Evolutionary conservation across 2,329 filamentous ascomycete genomes (phyloP).

Genomic region (Cladosporium oxysporum): DNA sequence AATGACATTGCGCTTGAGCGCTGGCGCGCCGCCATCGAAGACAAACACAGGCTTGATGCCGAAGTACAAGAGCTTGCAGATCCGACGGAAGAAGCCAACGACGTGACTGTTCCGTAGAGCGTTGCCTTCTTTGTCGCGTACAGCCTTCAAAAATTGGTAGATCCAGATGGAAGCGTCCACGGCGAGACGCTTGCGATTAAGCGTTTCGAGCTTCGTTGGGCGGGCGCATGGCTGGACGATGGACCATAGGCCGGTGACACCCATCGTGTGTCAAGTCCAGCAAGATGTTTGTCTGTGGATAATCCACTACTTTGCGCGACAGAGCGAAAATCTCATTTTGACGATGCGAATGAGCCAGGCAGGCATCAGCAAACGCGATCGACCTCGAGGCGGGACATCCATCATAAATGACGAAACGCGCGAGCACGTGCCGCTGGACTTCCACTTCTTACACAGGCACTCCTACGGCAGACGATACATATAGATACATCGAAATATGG

Average conservation of each 20-base stretch:
- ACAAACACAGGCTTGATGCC: slow-evolving; percentile 97
- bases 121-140: slow-evolving; percentile 97
- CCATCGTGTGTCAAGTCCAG: slow-evolving; percentile 60
- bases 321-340: not conserved
- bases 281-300: not conserved
- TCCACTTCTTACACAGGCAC: not conserved
- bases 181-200: slow-evolving; percentile 93
- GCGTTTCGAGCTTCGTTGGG: slow-evolving; percentile 91
- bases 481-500: not conserved
- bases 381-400: slow-evolving; percentile 1
- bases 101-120: slow-evolving; percentile 94
- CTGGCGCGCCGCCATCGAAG: slow-evolving; percentile 92
- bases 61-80: slow-evolving; percentile 96
- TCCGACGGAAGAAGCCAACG: slow-evolving; percentile 95
- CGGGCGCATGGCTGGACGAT: slow-evolving; percentile 93
- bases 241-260: slow-evolving; percentile 97
- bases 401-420: slow-evolving; percentile 9
- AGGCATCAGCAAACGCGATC: not conserved
- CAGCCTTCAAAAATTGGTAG: slow-evolving; percentile 98
- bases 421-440: not conserved
- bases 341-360: too few species aligned
- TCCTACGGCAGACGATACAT: not conserved
- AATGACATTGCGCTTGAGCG: slow-evolving; percentile 89
- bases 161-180: slow-evolving; percentile 99
- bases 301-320: not conserved